These are phyloP conservation scores for Podospora pseudoanserina DNA, from an alignment of 495 filamentous ascomycete species.

Conservation along the genomic window DNA sequence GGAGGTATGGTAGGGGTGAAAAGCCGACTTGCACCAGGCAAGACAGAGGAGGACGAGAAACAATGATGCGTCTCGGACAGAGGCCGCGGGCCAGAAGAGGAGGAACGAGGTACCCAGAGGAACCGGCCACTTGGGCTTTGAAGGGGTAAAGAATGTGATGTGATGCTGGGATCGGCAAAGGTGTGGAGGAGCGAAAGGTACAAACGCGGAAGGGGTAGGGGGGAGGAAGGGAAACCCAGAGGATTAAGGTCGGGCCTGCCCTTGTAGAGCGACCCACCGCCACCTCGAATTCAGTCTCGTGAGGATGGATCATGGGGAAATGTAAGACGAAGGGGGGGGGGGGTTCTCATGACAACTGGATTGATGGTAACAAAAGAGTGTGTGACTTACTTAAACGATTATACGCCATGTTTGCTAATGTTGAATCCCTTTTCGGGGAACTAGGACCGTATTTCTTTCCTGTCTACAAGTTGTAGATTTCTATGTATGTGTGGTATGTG, in stretches of 20 bases:
- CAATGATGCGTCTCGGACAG: slow-evolving; percentile 14
- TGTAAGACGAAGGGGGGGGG: background rate
- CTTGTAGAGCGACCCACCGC: background rate
- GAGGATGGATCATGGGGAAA: slow-evolving; percentile 4
- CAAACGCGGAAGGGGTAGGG: slow-evolving; percentile 19
- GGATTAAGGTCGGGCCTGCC: slow-evolving; percentile 6
- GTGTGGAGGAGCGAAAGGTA: background rate
- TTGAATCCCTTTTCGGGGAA: slow-evolving; percentile 10
- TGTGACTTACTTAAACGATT: slow-evolving; percentile 65
- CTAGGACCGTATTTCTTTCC: slow-evolving; percentile 9
- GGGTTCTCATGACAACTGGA: background rate
- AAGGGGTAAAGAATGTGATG: slow-evolving; percentile 20
- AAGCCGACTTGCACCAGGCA: slow-evolving; percentile 35
- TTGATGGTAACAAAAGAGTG: slow-evolving; percentile 11
- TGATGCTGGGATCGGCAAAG: slow-evolving; percentile 12
- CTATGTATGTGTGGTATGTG: slow-evolving; percentile 5
- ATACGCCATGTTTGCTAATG: slow-evolving; percentile 55
- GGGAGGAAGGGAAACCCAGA: slow-evolving; percentile 11
- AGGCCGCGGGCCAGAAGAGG: slow-evolving; percentile 9
- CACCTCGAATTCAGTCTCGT: slow-evolving; percentile 5
- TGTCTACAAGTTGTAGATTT: slow-evolving; percentile 6
- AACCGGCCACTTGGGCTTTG: slow-evolving; percentile 19
- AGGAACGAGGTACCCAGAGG: slow-evolving; percentile 7
- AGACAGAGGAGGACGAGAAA: slow-evolving; percentile 17
- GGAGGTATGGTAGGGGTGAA: slow-evolving; percentile 1